These are phyloP conservation scores for Gaillardinia entomophila DNA, from an alignment of 805 yeast genomes.

Conservation along the genomic window DNA sequence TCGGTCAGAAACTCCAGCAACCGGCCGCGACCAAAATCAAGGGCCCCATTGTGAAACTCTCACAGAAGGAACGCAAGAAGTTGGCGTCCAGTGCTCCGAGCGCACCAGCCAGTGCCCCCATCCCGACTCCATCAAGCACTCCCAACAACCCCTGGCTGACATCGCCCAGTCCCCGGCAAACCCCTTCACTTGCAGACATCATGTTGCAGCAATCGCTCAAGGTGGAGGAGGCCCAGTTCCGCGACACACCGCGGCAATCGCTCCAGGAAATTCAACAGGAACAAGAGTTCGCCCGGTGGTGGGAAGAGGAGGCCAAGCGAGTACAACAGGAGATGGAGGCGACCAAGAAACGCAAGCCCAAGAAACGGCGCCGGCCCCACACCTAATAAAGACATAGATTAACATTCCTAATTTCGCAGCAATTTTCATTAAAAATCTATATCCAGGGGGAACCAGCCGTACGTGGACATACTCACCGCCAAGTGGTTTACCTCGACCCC, in stretches of 20 bases:
- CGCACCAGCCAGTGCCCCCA: background rate
- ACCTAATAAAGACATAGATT: background rate
- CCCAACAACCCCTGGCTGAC: conserved; percentile 6
- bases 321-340: conserved; percentile 43
- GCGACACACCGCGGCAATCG: conserved; percentile 32
- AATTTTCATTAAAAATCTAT: conserved; percentile 13
- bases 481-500: too few relatives aligned
- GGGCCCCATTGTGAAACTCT: conserved; percentile 37
- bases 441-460: conserved; percentile 71
- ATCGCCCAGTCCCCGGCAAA: conserved; percentile 2
- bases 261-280: conserved; percentile 73
- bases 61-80: conserved; percentile 57
- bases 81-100: conserved; percentile 12
- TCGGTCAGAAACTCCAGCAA: conserved; percentile 2
- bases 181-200: conserved; percentile 37
- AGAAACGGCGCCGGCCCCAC: background rate
- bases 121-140: conserved; percentile 1
- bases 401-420: background rate
- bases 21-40: conserved; percentile 17
- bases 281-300: conserved; percentile 83
- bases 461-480: too few relatives aligned
- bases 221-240: conserved; percentile 22
- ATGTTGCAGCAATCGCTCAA: conserved; percentile 43
- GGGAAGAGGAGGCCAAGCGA: conserved; percentile 70
- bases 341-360: conserved; percentile 3